Conservation (phyloP, 2,329 filamentous ascomycete species). For the Alternaria brassicae region DNA sequence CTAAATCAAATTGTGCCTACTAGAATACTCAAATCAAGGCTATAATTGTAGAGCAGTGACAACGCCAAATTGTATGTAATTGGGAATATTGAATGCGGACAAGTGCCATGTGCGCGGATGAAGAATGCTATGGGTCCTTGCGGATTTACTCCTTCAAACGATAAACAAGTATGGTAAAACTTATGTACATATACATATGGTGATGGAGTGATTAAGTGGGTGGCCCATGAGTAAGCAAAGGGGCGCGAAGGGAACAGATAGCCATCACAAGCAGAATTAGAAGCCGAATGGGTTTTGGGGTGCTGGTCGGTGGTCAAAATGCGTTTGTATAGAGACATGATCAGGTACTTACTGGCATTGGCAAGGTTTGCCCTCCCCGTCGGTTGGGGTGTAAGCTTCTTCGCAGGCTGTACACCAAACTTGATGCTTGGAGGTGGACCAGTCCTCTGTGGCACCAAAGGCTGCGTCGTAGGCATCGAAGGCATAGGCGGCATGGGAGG, state of each 20-base stretch:
- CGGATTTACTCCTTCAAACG: background rate
- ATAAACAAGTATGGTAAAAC: background rate
- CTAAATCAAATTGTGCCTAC: background rate
- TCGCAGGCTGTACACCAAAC: conserved; percentile 79
- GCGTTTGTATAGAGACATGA: background rate
- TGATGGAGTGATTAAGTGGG: background rate
- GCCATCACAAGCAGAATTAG: conserved; percentile 46
- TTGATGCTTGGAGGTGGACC: conserved; percentile 86
- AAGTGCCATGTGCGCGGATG: background rate
- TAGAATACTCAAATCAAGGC: background rate
- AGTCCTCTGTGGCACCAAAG: conserved; percentile 78
- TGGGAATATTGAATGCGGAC: background rate
- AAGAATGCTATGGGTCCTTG: background rate
- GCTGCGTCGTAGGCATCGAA: conserved; percentile 64
- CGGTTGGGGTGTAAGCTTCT: conserved; percentile 82
- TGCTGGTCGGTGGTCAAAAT: conserved; percentile 57
- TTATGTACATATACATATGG: conserved; percentile 23
- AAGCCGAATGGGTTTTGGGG: conserved; percentile 76
- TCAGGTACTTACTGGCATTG: conserved; percentile 86
- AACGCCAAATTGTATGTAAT: background rate
- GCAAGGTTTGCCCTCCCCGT: conserved; percentile 92
- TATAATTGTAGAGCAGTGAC: background rate
- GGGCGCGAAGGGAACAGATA: background rate
- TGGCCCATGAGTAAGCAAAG: background rate
- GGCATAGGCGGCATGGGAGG: conserved; percentile 65